A percentile compares a stretch with the other conserved stretches of the same genome.
These are phyloP conservation scores for Saccharomycopsis fibuligera DNA, from an alignment of 805 yeast species.

Conservation along the genomic window DNA sequence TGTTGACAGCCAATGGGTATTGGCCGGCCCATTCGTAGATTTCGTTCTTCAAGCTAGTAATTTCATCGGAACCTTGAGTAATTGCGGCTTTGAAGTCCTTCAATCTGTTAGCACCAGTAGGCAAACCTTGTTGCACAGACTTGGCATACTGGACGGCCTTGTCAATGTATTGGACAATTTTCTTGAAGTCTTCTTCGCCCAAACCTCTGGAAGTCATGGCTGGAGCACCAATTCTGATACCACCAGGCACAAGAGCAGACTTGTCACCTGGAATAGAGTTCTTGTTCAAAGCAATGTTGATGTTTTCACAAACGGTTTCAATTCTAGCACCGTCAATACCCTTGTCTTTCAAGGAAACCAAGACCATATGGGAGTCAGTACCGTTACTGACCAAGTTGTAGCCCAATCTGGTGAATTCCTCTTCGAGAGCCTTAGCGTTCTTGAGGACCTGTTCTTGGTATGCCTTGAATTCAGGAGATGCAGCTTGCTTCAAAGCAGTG, in stretches of 20 bases:
- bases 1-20: conserved; percentile 56
- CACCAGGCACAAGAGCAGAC: conserved; percentile 94
- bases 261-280: conserved; percentile 96
- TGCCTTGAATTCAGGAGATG: conserved; percentile 77
- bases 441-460: conserved; percentile 80
- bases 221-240: conserved; percentile 95
- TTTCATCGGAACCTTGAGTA: conserved; percentile 62
- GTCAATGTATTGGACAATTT: conserved; percentile 76
- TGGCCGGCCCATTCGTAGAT: conserved; percentile 87
- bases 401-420: conserved; percentile 56
- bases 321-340: conserved; percentile 92
- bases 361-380: conserved; percentile 89
- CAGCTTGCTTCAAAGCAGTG: conserved; percentile 89
- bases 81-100: conserved; percentile 91
- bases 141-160: conserved; percentile 67
- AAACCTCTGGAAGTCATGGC: conserved; percentile 98
- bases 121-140: conserved; percentile 67
- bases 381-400: conserved; percentile 81
- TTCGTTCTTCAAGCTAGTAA: conserved; percentile 65
- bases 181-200: conserved; percentile 66
- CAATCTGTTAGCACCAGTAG: conserved; percentile 88
- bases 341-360: conserved; percentile 71
- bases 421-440: conserved; percentile 75
- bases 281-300: conserved; percentile 92
- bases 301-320: conserved; percentile 81